These are phyloP conservation scores for Tilletia walkeri DNA, from an alignment of 1,284 basidiomycete genomes.

Conservation along the genomic window DNA sequence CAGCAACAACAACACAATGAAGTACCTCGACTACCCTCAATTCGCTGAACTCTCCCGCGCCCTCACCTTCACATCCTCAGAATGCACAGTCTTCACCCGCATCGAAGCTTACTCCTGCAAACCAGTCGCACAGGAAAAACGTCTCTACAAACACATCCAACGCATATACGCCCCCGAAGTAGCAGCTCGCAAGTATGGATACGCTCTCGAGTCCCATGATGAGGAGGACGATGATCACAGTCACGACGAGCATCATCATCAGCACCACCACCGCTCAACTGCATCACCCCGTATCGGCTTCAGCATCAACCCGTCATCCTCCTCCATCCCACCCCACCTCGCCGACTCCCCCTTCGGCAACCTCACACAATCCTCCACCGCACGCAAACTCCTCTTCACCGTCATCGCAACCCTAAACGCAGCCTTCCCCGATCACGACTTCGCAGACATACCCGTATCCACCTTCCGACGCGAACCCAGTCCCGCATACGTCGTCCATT, in stretches of 20 bases:
- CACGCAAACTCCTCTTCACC: slow-evolving; percentile 84
- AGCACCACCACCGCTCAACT: neutral
- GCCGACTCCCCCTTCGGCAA: slow-evolving; percentile 55
- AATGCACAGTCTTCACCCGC: slow-evolving; percentile 85
- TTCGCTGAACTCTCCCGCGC: slow-evolving; percentile 75
- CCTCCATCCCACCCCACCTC: slow-evolving; percentile 4
- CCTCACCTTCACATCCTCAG: slow-evolving; percentile 71
- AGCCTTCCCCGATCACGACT: slow-evolving; percentile 96
- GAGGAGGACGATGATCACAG: neutral
- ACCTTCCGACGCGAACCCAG: slow-evolving; percentile 71
- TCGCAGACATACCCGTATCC: slow-evolving; percentile 83
- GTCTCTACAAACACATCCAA: slow-evolving; percentile 81
- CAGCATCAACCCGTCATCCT: neutral
- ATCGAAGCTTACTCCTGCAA: slow-evolving; percentile 98
- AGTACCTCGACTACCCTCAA: slow-evolving; percentile 82
- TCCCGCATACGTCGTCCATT: slow-evolving; percentile 49
- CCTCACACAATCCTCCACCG: slow-evolving; percentile 58
- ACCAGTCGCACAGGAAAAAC: slow-evolving; percentile 93
- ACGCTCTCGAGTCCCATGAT: slow-evolving; percentile 25
- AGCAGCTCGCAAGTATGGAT: slow-evolving; percentile 15
- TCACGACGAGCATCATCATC: neutral
- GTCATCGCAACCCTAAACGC: slow-evolving; percentile 95
- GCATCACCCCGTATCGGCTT: neutral
- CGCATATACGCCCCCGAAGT: slow-evolving; percentile 32
- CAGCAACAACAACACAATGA: slow-evolving; percentile 63